phyloP scores from a whole-genome alignment of 2,329 filamentous ascomycete genomes.

The Aspergillus melleus region DNA sequence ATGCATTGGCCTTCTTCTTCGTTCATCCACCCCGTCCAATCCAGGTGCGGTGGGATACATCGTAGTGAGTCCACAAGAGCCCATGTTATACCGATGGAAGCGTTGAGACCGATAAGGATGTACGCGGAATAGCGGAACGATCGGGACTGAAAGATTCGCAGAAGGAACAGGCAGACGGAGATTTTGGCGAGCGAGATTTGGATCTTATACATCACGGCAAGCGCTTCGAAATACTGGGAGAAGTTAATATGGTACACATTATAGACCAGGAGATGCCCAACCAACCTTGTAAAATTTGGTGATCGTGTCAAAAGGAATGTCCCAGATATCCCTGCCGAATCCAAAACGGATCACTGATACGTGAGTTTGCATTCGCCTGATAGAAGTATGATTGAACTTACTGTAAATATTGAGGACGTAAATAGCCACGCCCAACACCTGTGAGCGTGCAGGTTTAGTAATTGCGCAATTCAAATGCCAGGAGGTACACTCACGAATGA shows the following conservation, averaged over 20 bases:
- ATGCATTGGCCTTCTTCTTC: conserved; percentile 18
- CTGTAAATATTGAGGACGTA: conserved; percentile 15
- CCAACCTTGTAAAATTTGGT: conserved; percentile 20
- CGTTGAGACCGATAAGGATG: conserved; percentile 20
- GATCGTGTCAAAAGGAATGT: conserved; percentile 22
- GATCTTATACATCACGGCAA: conserved; percentile 21
- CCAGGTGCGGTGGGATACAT: conserved; percentile 21
- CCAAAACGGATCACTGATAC: conserved; percentile 20
- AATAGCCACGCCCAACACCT: conserved; percentile 13
- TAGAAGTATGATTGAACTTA: neutral
- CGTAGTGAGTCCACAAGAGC: conserved; percentile 20
- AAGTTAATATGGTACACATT: neutral
- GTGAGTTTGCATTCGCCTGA: neutral
- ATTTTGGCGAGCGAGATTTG: conserved; percentile 26
- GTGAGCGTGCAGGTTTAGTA: neutral
- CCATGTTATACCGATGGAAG: conserved; percentile 21
- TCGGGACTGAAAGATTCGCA: conserved; percentile 22
- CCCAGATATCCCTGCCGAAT: conserved; percentile 25
- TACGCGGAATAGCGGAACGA: conserved; percentile 19
- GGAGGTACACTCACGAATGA: conserved; percentile 13
- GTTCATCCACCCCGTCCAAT: conserved; percentile 19
- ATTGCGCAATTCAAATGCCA: neutral
- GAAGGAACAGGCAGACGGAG: conserved; percentile 25
- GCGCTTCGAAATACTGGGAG: conserved; percentile 16
- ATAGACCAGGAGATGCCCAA: neutral